Percentiles rank a stretch among this genome's conserved stretches.
phyloP scores from a whole-genome alignment of 805 yeast species.

The Ogataea saltuana region DNA sequence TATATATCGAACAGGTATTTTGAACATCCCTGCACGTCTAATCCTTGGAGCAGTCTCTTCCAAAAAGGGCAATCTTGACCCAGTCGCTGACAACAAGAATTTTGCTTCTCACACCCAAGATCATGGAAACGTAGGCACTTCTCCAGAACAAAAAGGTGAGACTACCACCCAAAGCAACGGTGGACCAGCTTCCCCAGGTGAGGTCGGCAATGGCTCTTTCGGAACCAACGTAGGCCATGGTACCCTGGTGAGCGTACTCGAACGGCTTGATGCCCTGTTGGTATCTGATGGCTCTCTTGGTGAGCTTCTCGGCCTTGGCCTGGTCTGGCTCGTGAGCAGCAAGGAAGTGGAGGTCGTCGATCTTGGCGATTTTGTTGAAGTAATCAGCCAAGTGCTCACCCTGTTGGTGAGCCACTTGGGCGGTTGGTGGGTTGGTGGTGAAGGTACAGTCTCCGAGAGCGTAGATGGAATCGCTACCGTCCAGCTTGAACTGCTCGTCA shows the following conservation, averaged over 20 bases:
- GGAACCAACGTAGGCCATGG: constrained; percentile 88
- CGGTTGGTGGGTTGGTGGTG: constrained; percentile 90
- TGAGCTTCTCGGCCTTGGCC: constrained; percentile 44
- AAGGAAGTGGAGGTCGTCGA: constrained; percentile 55
- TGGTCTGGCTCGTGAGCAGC: constrained; percentile 41
- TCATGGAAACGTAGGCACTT: constrained; percentile 89
- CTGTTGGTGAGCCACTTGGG: constrained; percentile 95
- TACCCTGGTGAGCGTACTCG: constrained; percentile 83
- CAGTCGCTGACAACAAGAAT: constrained; percentile 83
- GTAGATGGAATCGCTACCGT: constrained; percentile 75
- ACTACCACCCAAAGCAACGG: constrained; percentile 78
- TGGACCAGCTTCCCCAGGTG: constrained; percentile 75
- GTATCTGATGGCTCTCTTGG: constrained; percentile 44
- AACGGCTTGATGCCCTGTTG: constrained; percentile 55
- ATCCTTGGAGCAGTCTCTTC: constrained; percentile 91
- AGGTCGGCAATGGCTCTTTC: constrained; percentile 93
- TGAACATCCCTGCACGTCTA: constrained; percentile 25
- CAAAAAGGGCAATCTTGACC: constrained; percentile 82
- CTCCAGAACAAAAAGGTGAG: constrained; percentile 92
- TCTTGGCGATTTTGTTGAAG: constrained; percentile 62
- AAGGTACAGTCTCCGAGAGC: constrained; percentile 94
- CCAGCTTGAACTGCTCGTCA: constrained; percentile 75
- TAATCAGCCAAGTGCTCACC: constrained; percentile 76
- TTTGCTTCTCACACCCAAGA: constrained; percentile 84
- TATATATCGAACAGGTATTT: not conserved